Evolutionary conservation across 352 stramenopile genomes (phyloP).

Genomic region (Elongisporangium undulatum): DNA sequence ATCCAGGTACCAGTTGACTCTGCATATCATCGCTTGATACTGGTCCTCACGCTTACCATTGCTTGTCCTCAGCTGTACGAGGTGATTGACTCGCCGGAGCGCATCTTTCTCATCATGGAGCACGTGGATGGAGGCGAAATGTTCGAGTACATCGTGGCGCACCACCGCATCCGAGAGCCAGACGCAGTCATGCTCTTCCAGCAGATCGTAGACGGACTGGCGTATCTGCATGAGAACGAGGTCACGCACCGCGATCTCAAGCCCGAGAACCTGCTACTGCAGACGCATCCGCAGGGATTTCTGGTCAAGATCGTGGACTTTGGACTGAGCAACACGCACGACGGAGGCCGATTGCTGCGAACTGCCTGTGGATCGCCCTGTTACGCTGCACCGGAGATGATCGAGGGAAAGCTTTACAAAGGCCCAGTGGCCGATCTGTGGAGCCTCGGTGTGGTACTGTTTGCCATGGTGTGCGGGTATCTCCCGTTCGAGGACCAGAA

Average conservation of each 20-base stretch:
- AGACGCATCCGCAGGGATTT: slow-evolving; percentile 34
- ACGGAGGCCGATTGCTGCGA: slow-evolving; percentile 62
- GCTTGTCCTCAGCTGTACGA: slow-evolving; percentile 76
- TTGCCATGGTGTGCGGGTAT: slow-evolving; percentile 89
- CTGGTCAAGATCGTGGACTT: slow-evolving; percentile 92
- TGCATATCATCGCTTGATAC: no score
- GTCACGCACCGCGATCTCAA: slow-evolving; percentile 91
- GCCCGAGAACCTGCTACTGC: slow-evolving; percentile 89
- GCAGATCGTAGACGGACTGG: slow-evolving; percentile 89
- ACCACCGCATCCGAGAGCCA: slow-evolving; percentile 79
- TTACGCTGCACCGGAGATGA: slow-evolving; percentile 93
- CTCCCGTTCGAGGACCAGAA: slow-evolving; percentile 93
- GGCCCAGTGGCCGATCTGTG: slow-evolving; percentile 88
- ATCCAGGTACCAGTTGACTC: slow-evolving; percentile 69
- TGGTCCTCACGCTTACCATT: background rate
- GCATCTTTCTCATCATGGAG: slow-evolving; percentile 94
- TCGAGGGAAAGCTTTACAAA: slow-evolving; percentile 79
- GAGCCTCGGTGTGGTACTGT: slow-evolving; percentile 92
- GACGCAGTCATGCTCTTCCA: slow-evolving; percentile 83
- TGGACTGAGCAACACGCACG: slow-evolving; percentile 90
- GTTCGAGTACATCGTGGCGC: slow-evolving; percentile 94
- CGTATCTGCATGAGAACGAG: slow-evolving; percentile 89
- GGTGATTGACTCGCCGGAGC: slow-evolving; percentile 79
- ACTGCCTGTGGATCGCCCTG: slow-evolving; percentile 91
- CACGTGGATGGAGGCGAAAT: slow-evolving; percentile 89